A percentile compares a stretch with the other conserved stretches of the same genome.
Conservation (phyloP, 768 basidiomycete genomes). For the Serendipita sp. region DNA sequence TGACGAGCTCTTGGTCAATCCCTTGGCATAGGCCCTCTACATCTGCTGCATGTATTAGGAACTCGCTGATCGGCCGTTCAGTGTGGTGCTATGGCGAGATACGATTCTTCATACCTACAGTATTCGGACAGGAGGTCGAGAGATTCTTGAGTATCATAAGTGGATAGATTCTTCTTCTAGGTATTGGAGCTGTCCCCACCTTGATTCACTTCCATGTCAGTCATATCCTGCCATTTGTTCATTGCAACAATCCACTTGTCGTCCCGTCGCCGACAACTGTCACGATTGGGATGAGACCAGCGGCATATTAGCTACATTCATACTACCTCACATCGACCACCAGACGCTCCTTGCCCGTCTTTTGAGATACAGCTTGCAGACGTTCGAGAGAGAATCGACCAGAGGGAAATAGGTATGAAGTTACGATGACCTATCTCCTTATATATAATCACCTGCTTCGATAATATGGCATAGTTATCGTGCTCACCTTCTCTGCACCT, state of each 20-base stretch:
- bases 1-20: slow-evolving; percentile 78
- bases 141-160: slow-evolving; percentile 35
- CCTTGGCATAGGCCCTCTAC: slow-evolving; percentile 96
- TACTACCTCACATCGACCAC: slow-evolving; percentile 86
- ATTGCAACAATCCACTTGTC: slow-evolving; percentile 83
- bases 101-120: slow-evolving; percentile 43
- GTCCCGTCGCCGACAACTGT: slow-evolving; percentile 64
- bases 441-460: not conserved
- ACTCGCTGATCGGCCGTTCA: slow-evolving; percentile 43
- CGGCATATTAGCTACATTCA: not conserved
- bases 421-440: slow-evolving; percentile 73
- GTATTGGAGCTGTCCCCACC: slow-evolving; percentile 28
- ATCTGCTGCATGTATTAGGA: slow-evolving; percentile 94
- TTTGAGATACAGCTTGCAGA: slow-evolving; percentile 41
- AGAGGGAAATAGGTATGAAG: slow-evolving; percentile 84
- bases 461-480: not conserved
- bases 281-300: not conserved
- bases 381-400: slow-evolving; percentile 62
- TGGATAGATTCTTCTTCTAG: not conserved
- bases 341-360: slow-evolving; percentile 67
- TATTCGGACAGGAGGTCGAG: slow-evolving; percentile 60
- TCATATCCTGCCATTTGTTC: slow-evolving; percentile 97
- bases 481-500: slow-evolving; percentile 74
- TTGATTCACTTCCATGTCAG: slow-evolving; percentile 81
- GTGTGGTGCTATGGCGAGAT: not conserved